A percentile compares a stretch with the other conserved stretches of the same genome.
These are phyloP conservation scores for Auriscalpium orientale DNA, from an alignment of 768 basidiomycete species.

Conservation along the genomic window DNA sequence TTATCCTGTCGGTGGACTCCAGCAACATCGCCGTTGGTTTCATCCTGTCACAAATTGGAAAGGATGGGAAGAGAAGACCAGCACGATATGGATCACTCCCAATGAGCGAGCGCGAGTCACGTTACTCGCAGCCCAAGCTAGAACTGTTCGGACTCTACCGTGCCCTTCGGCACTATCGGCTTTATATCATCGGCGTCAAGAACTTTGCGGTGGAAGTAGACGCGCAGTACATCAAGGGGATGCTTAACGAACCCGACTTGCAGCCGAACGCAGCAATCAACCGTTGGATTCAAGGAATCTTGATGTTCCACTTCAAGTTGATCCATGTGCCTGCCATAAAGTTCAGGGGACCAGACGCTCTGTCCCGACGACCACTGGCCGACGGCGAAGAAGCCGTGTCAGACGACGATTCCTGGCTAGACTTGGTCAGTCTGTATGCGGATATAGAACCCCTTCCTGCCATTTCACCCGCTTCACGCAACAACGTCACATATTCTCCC, in stretches of 20 bases:
- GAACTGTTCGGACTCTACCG: slow-evolving; percentile 21
- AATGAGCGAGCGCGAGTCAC: slow-evolving; percentile 22
- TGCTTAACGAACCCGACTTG: slow-evolving; percentile 32
- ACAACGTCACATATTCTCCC: no score
- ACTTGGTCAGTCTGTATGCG: no score
- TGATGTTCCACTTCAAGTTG: slow-evolving; percentile 29
- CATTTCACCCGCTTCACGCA: no score
- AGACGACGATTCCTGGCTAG: background rate
- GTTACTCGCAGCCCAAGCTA: slow-evolving; percentile 21
- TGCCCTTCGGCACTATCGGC: background rate
- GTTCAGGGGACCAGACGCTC: slow-evolving; percentile 23
- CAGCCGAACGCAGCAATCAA: slow-evolving; percentile 32
- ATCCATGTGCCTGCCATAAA: slow-evolving; percentile 26
- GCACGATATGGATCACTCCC: slow-evolving; percentile 32
- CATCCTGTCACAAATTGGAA: slow-evolving; percentile 22
- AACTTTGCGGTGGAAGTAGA: slow-evolving; percentile 28
- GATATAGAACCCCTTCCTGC: no score
- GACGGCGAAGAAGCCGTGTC: background rate
- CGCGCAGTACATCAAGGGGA: slow-evolving; percentile 31
- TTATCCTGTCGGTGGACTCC: slow-evolving; percentile 21
- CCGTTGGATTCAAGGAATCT: slow-evolving; percentile 34
- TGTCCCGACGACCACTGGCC: slow-evolving; percentile 14
- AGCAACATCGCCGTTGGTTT: slow-evolving; percentile 19
- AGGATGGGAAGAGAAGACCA: slow-evolving; percentile 16
- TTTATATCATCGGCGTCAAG: slow-evolving; percentile 23